These are phyloP conservation scores for Aspergillus transmontanensis DNA, from an alignment of 2,329 filamentous ascomycete genomes.

Conservation along the genomic window DNA sequence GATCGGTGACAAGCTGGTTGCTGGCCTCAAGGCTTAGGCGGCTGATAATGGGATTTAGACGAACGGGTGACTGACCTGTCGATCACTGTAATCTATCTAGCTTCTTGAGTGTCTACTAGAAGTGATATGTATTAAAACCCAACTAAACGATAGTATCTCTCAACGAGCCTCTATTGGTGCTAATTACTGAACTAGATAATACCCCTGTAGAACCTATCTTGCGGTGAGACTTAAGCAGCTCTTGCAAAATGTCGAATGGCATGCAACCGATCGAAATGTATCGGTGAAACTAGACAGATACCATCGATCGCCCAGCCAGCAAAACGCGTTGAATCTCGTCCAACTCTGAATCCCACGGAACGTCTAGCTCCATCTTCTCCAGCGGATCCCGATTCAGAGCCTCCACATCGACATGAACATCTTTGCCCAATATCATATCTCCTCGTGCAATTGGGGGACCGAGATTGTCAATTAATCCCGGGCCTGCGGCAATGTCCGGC, in stretches of 20 bases:
- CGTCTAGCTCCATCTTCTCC: not conserved
- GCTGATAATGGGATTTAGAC: too few relatives aligned
- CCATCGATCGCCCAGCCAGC: not conserved
- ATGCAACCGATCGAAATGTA: too few relatives aligned
- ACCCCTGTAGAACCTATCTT: too few relatives aligned
- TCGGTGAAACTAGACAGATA: too few relatives aligned
- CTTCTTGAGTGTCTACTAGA: not conserved
- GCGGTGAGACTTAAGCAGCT: too few relatives aligned
- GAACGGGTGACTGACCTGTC: too few relatives aligned
- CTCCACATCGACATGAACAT: not conserved
- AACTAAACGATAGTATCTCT: too few relatives aligned
- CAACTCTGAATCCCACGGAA: not conserved
- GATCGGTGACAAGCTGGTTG: conserved; percentile 56
- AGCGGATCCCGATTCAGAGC: not conserved
- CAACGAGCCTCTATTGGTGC: too few relatives aligned
- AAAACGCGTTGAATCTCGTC: not conserved
- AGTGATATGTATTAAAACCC: not conserved
- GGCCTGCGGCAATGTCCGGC: not conserved
- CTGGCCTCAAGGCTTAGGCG: conserved; percentile 14
- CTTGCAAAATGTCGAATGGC: too few relatives aligned
- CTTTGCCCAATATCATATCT: not conserved
- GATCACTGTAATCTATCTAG: not conserved
- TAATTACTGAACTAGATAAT: too few relatives aligned
- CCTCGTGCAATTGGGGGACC: not conserved
- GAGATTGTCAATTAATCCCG: not conserved